phyloP scores from a whole-genome alignment of 1,139 yeast species.

The Debaryomyces sp. region DNA sequence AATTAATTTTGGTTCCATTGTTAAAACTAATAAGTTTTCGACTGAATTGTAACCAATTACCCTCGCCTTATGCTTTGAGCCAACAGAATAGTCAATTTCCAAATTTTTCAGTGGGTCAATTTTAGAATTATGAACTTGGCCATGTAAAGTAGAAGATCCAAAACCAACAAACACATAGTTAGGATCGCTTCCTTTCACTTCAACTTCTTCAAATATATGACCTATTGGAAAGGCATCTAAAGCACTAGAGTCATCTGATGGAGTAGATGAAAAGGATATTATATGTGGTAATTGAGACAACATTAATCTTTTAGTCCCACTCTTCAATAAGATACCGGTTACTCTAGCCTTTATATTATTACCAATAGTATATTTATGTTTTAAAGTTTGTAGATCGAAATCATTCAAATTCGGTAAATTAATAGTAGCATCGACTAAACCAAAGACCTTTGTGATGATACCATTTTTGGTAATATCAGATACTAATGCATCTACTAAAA shows the following conservation, averaged over 20 bases:
- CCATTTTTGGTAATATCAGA: constrained; percentile 66
- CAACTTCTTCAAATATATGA: constrained; percentile 60
- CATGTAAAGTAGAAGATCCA: constrained; percentile 57
- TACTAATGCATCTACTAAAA: constrained; percentile 72
- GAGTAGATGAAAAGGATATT: constrained; percentile 23
- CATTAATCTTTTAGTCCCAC: constrained; percentile 61
- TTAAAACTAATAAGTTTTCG: constrained; percentile 68
- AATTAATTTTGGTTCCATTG: constrained; percentile 67
- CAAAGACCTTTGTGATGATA: constrained; percentile 65
- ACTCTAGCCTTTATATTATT: constrained; percentile 70
- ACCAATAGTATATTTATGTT: constrained; percentile 68
- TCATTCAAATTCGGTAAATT: constrained; percentile 66
- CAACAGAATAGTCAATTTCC: constrained; percentile 56
- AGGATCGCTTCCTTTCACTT: constrained; percentile 58
- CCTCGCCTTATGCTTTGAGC: constrained; percentile 75
- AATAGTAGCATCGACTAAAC: constrained; percentile 73
- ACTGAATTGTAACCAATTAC: constrained; percentile 67
- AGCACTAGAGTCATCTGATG: constrained; percentile 25
- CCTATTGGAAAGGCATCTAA: constrained; percentile 81
- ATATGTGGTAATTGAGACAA: constrained; percentile 68
- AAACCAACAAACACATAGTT: constrained; percentile 59
- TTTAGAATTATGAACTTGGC: constrained; percentile 76
- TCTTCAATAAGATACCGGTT: constrained; percentile 57
- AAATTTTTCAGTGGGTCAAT: constrained; percentile 55
- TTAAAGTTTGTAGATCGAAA: constrained; percentile 50